Base-by-base conservation (phyloP, 495 filamentous ascomycete genomes). In the Choiromyces venosus region DNA sequence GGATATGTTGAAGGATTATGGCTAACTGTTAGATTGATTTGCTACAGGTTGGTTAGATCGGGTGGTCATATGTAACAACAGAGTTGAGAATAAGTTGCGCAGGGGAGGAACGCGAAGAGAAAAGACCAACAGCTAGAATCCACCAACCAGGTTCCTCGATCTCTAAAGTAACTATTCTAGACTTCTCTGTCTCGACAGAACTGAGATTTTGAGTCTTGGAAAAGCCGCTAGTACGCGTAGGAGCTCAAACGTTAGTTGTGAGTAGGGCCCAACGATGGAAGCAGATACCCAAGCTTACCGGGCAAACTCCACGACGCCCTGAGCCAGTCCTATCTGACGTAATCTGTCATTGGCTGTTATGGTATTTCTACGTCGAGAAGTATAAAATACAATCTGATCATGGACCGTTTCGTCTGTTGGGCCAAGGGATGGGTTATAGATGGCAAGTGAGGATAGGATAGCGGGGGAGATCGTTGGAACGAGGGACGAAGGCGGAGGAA, bases 301-400 rank as follows among this genome's bases (percentile, higher is more conserved):
- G 75, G 92, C 91, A 83, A 99, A 98, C 82, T 91, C 91, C 72
- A 97, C 92, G 89, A 98, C 97, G 70, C 93, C 95, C 85, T 99
- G 95, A 69, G 95, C 96, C 76, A 99, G 87, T n/a, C 95, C 95
- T 82, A 99, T 92, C 84, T 96, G 93, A 74, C 96, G 88, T 79
- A 98, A 83, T 75, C 87, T 90, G 83, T 94, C 90, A 81, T 98
- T 96, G 73, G 86, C 65, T 19, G 83, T 76, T 29, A 85, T 82
- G 65, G 82, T 83, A 65, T 70, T 70, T 14, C 79, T 74, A 39
- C 35, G 67, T 37, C 88, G 87, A 66, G 92, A 93, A 82, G 91
- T 92, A 82, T 92, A 93, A 86, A 97, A 98, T 70, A 97, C 92
- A 71, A 97, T 90, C 82, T 99, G 95, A 80, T 99, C 88, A 52